A percentile compares a stretch with the other conserved stretches of the same genome.
Conservation (phyloP, 2,329 filamentous ascomycete genomes). For the Chaetomium olivaceum region DNA sequence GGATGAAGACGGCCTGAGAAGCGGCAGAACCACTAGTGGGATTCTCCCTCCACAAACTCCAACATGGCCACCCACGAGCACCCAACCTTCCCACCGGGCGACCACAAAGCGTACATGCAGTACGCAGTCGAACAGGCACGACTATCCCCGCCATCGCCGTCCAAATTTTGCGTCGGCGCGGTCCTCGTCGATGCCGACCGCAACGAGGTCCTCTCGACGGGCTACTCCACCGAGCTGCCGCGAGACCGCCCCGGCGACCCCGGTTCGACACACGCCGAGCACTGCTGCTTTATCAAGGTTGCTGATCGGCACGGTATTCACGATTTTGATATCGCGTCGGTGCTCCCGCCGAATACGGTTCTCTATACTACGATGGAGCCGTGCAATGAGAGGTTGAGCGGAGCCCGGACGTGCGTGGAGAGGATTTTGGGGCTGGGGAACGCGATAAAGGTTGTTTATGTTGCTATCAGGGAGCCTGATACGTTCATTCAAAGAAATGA, state of each 20-base stretch:
- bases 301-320: neutral
- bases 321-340: neutral
- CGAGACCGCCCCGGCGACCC: conserved; percentile 41
- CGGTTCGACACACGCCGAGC: conserved; percentile 45
- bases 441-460: neutral
- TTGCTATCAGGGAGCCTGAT: neutral
- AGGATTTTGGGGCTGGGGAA: neutral
- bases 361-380: neutral
- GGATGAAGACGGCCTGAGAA: no score
- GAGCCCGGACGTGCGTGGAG: neutral
- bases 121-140: neutral
- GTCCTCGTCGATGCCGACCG: no score
- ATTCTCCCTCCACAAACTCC: neutral
- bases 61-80: neutral
- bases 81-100: neutral
- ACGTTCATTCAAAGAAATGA: neutral
- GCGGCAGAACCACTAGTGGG: no score
- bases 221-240: conserved; percentile 44
- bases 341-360: neutral
- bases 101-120: neutral
- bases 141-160: neutral
- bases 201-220: no score
- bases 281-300: conserved; percentile 49
- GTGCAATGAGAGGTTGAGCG: neutral
- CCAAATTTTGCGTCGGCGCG: no score